Conservation (phyloP, 2,329 filamentous ascomycete species). For the Pseudogymnoascus sp. region DNA sequence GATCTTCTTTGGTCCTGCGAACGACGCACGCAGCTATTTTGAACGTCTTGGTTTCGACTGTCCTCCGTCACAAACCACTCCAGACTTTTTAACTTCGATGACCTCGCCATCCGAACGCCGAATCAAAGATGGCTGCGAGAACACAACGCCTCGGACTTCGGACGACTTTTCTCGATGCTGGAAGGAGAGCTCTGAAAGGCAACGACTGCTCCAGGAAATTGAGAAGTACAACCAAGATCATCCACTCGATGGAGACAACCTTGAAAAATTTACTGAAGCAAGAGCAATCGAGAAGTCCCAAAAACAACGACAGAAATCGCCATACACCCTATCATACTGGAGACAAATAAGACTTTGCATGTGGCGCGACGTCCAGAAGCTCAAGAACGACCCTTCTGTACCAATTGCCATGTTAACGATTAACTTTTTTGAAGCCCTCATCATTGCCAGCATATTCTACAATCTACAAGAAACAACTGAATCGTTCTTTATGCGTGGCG, state of each 20-base stretch:
- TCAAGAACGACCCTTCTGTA: slow-evolving; percentile 51
- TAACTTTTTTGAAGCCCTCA: slow-evolving; percentile 15
- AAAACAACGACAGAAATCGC: slow-evolving; percentile 68
- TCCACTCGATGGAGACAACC: slow-evolving; percentile 33
- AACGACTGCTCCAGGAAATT: slow-evolving; percentile 56
- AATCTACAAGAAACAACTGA: slow-evolving; percentile 13
- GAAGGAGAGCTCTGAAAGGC: slow-evolving; percentile 53
- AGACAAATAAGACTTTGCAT: slow-evolving; percentile 51
- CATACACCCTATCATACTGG: slow-evolving; percentile 47
- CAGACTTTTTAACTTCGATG: slow-evolving; percentile 58
- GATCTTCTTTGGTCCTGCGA: slow-evolving; percentile 55
- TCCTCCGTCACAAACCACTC: slow-evolving; percentile 53
- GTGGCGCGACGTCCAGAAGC: slow-evolving; percentile 59
- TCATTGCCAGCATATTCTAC: slow-evolving; percentile 14
- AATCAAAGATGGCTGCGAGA: slow-evolving; percentile 39
- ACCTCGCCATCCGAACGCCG: slow-evolving; percentile 61
- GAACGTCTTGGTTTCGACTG: slow-evolving; percentile 57
- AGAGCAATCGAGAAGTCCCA: slow-evolving; percentile 51
- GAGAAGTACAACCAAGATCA: slow-evolving; percentile 43
- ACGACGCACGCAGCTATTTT: slow-evolving; percentile 56
- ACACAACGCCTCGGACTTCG: slow-evolving; percentile 38
- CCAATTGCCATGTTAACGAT: slow-evolving; percentile 13
- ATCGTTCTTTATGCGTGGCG: slow-evolving; percentile 12
- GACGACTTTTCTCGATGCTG: slow-evolving; percentile 46
- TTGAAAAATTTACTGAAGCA: slow-evolving; percentile 26